Conservation (phyloP, 345 rosid genomes). For the Linum lewisii region DNA sequence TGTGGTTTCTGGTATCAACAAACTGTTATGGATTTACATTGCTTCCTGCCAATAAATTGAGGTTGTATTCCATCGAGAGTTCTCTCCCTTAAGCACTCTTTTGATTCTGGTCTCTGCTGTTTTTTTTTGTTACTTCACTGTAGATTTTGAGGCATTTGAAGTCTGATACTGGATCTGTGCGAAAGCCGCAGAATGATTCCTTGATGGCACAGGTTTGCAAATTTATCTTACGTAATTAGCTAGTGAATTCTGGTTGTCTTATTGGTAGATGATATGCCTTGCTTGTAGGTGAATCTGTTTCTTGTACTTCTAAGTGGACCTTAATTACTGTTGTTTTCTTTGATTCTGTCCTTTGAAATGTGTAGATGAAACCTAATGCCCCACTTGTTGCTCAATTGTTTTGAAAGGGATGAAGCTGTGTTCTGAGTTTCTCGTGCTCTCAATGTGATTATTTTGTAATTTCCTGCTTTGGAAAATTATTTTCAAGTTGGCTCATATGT, state of each 20-base stretch:
- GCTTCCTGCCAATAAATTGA: background rate
- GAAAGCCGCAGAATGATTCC: slow-evolving; percentile 49
- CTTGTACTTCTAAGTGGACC: background rate
- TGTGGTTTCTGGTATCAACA: background rate
- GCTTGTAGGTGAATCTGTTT: background rate
- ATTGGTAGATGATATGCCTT: background rate
- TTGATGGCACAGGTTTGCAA: slow-evolving; percentile 72
- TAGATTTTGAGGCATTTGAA: slow-evolving; percentile 57
- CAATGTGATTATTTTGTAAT: too few relatives aligned
- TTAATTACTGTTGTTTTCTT: background rate
- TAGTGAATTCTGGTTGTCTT: slow-evolving; percentile 2
- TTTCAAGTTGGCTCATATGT: background rate
- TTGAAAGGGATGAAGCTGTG: background rate
- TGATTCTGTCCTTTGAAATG: background rate
- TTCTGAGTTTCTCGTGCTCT: too few relatives aligned
- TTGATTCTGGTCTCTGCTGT: slow-evolving; percentile 4
- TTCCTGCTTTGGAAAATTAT: too few relatives aligned
- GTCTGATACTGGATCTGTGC: slow-evolving; percentile 34
- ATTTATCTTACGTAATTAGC: slow-evolving; percentile 1
- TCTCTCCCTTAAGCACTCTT: background rate
- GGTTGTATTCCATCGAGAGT: background rate
- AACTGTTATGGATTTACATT: background rate
- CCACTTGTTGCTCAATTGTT: background rate
- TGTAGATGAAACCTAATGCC: background rate
- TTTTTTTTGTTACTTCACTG: slow-evolving; percentile 5